Percentiles rank a stretch among this genome's conserved stretches.
phyloP scores from a whole-genome alignment of 345 rosid genomes.

The Abelmoschus esculentus region DNA sequence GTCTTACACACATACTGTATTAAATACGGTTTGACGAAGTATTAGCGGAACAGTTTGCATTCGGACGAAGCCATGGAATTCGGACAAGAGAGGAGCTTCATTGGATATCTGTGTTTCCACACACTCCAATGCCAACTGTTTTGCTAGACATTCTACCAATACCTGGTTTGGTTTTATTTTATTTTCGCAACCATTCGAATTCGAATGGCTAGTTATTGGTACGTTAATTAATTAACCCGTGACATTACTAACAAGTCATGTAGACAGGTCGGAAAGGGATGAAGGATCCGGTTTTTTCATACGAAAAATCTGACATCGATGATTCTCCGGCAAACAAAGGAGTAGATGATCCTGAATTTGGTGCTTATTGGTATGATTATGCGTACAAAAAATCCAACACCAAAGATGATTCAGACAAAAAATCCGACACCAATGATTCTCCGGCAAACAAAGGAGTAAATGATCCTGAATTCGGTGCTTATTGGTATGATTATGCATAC shows the following conservation, averaged over 20 bases:
- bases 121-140: constrained; percentile 46
- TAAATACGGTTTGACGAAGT: no score
- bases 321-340: constrained; percentile 5
- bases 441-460: background rate
- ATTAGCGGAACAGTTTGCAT: background rate
- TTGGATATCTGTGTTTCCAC: constrained; percentile 49
- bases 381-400: background rate
- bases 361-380: background rate
- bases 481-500: no score
- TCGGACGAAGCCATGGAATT: background rate
- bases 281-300: background rate
- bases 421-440: constrained; percentile 16
- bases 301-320: constrained; percentile 11
- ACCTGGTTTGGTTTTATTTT: constrained; percentile 13
- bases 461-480: no score
- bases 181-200: no score
- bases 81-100: constrained; percentile 23
- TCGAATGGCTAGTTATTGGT: no score
- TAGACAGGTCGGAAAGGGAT: background rate
- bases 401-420: background rate
- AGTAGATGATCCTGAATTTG: background rate
- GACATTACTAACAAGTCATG: no score
- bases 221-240: no score
- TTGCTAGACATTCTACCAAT: constrained; percentile 31
- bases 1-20: no score